Percentiles rank a stretch among this genome's conserved stretches.
These are phyloP conservation scores for Solanum virginianum DNA, from an alignment of 257 asterid species.

Conservation along the genomic window DNA sequence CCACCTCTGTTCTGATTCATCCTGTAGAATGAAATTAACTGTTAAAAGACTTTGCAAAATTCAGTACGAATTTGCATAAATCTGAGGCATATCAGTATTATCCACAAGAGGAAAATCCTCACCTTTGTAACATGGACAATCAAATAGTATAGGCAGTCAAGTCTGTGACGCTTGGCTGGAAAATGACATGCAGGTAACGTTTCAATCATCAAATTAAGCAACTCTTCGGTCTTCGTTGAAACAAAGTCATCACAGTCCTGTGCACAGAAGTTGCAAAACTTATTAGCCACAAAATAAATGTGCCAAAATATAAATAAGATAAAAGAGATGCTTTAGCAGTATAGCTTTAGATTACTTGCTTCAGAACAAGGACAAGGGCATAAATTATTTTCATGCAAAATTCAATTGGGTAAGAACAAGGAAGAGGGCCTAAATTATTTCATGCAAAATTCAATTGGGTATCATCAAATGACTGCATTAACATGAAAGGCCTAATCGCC, in stretches of 20 bases:
- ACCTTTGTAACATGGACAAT: conserved; percentile 73
- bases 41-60: background rate
- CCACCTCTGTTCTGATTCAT: conserved; percentile 41
- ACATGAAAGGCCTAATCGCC: background rate
- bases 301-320: background rate
- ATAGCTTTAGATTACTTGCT: background rate
- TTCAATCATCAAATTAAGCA: conserved; percentile 69
- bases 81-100: background rate
- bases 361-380: background rate
- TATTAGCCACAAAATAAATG: background rate
- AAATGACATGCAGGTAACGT: conserved; percentile 78
- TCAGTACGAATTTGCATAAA: background rate
- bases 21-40: conserved; percentile 39
- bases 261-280: background rate
- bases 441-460: background rate
- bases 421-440: background rate
- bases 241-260: conserved; percentile 57
- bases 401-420: background rate
- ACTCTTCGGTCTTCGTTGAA: conserved; percentile 48
- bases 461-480: background rate
- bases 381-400: background rate
- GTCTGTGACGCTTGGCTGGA: conserved; percentile 89
- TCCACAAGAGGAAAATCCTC: conserved; percentile 2
- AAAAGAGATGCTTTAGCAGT: background rate
- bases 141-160: conserved; percentile 76